These are phyloP conservation scores for Ciborinia camelliae DNA, from an alignment of 2,329 filamentous ascomycete genomes.

Conservation along the genomic window DNA sequence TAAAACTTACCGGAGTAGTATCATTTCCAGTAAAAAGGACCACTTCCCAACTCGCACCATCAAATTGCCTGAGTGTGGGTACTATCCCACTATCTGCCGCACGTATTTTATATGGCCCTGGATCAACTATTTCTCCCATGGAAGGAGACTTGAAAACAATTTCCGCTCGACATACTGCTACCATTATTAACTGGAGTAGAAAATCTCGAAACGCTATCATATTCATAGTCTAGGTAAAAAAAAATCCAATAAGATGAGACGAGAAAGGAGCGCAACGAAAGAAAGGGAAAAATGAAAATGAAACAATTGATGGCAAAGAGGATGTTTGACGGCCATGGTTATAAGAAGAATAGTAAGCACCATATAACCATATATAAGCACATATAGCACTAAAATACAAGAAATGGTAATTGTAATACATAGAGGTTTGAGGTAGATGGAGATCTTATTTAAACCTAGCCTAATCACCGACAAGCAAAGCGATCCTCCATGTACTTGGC, in stretches of 20 bases:
- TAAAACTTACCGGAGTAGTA: constrained; percentile 10
- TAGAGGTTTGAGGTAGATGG: background rate
- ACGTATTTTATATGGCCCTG: constrained; percentile 4
- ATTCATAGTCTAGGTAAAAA: background rate
- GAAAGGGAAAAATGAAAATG: background rate
- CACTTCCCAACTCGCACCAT: constrained; percentile 8
- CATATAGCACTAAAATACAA: background rate
- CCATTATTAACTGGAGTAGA: background rate
- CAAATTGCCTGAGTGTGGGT: constrained; percentile 7
- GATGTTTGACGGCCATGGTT: background rate
- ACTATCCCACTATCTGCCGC: constrained; percentile 8
- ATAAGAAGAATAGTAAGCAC: background rate
- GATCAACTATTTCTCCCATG: constrained; percentile 6
- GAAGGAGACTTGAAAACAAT: constrained; percentile 4
- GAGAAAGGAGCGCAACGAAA: background rate
- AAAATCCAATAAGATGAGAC: background rate
- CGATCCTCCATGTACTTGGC: background rate
- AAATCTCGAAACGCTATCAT: background rate
- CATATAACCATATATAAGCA: background rate
- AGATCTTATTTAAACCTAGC: background rate
- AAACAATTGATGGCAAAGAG: background rate
- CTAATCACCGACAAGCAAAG: background rate
- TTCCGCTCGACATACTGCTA: constrained; percentile 12
- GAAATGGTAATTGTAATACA: constrained; percentile 1
- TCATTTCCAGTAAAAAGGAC: constrained; percentile 14